phyloP scores from a whole-genome alignment of 2,329 filamentous ascomycete genomes.

The Fusarium bactridioides region DNA sequence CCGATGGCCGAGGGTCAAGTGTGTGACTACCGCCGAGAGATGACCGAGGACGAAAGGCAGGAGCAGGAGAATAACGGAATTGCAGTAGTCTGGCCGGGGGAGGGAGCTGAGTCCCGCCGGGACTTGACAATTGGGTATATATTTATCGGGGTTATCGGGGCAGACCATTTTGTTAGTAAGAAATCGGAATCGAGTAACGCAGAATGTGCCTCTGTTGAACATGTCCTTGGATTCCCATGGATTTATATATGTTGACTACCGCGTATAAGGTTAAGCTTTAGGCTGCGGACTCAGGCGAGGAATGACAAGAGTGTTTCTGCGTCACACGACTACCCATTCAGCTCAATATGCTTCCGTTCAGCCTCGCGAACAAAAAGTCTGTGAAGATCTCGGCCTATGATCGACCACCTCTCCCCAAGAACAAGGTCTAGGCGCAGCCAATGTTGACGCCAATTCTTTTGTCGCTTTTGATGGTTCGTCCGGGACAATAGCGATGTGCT shows the following conservation, averaged over 20 bases:
- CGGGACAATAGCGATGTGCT: rapidly evolving
- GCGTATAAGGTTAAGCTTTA: too few relatives aligned
- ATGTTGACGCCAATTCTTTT: not conserved
- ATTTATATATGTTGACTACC: not conserved
- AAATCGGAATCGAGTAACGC: not conserved
- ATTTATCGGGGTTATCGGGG: not conserved
- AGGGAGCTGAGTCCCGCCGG: not conserved
- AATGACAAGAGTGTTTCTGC: not conserved
- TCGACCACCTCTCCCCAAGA: not conserved
- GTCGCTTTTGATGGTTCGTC: not conserved
- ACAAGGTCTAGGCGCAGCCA: not conserved
- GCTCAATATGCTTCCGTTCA: not conserved
- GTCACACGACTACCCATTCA: not conserved
- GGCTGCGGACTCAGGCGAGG: too few relatives aligned
- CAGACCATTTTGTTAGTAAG: not conserved
- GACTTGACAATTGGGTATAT: not conserved
- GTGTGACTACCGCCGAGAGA: not conserved
- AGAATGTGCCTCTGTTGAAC: not conserved
- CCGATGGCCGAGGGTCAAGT: not conserved
- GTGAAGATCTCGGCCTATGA: not conserved
- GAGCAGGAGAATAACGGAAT: not conserved
- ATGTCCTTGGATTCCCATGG: not conserved
- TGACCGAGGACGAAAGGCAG: not conserved
- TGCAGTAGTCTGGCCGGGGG: not conserved
- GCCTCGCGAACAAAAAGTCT: not conserved